These are phyloP conservation scores for Cladosporium cucumerinum DNA, from an alignment of 2,329 filamentous ascomycete species.

Conservation along the genomic window DNA sequence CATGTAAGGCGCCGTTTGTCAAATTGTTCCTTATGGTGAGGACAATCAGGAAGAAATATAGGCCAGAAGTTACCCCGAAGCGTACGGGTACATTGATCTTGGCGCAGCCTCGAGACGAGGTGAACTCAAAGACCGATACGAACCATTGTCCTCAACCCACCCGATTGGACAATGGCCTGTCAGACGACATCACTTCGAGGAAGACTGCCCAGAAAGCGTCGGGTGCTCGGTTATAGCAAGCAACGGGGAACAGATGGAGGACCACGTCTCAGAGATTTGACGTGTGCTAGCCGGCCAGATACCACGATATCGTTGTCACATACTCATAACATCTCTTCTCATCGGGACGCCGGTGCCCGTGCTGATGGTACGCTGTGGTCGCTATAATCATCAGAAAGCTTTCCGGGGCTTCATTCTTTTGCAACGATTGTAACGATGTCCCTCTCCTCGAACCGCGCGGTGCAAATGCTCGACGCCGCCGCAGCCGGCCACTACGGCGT, in stretches of 20 bases:
- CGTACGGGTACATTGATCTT: not conserved
- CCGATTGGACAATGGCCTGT: not conserved
- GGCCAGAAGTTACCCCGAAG: not conserved
- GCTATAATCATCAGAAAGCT: too few species aligned
- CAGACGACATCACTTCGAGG: not conserved
- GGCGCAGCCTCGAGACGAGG: constrained; percentile 2
- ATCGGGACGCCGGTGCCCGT: too few species aligned
- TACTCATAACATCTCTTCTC: too few species aligned
- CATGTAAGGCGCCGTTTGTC: not conserved
- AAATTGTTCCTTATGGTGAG: not conserved
- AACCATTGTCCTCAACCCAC: not conserved
- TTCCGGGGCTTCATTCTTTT: too few species aligned
- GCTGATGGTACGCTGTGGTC: too few species aligned
- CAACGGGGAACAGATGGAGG: not conserved
- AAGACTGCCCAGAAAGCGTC: not conserved
- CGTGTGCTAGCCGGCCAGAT: too few species aligned
- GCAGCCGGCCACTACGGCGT: constrained; percentile 35
- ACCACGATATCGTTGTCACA: too few species aligned
- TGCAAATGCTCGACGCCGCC: constrained; percentile 33
- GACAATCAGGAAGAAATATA: not conserved
- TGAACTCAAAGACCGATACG: not conserved
- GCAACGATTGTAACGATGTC: too few species aligned
- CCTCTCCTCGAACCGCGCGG: constrained; percentile 31
- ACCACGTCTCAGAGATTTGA: not conserved
- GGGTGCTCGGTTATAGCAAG: not conserved